phyloP scores from a whole-genome alignment of 2,329 filamentous ascomycete species.

The Delphinella strobiligena region DNA sequence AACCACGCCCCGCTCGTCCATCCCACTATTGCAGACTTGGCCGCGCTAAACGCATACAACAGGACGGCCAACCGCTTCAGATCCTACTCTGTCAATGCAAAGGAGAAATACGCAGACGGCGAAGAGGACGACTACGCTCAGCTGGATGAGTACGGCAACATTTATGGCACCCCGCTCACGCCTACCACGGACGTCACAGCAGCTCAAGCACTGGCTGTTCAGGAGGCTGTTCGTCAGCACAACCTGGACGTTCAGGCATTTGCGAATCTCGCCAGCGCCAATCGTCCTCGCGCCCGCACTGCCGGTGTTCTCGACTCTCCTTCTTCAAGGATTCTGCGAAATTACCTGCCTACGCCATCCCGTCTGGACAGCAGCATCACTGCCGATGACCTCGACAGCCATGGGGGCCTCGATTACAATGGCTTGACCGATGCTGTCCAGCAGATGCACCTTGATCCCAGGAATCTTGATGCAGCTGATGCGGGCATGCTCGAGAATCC shows the following conservation, averaged over 20 bases:
- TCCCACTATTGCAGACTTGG: constrained; percentile 57
- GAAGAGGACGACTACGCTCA: constrained; percentile 62
- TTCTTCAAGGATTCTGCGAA: constrained; percentile 49
- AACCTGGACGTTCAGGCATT: constrained; percentile 90
- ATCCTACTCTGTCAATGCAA: constrained; percentile 97
- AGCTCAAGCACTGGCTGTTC: constrained; percentile 45
- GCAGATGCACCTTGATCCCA: constrained; percentile 62
- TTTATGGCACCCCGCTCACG: constrained; percentile 48
- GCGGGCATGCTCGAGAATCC: constrained; percentile 77
- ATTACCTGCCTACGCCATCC: constrained; percentile 64
- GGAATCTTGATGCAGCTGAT: constrained; percentile 52
- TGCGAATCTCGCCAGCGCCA: constrained; percentile 69
- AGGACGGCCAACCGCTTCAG: constrained; percentile 78
- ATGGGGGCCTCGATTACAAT: constrained; percentile 67
- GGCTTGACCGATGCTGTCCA: constrained; percentile 74
- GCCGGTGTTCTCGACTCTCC: constrained; percentile 81
- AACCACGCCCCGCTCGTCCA: constrained; percentile 5
- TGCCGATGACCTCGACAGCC: constrained; percentile 60
- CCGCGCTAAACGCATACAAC: constrained; percentile 63
- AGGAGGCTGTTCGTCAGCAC: constrained; percentile 72
- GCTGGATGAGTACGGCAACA: constrained; percentile 36
- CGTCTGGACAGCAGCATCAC: constrained; percentile 66
- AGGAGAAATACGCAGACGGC: constrained; percentile 90
- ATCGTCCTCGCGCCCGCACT: constrained; percentile 76
- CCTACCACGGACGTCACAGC: constrained; percentile 46